Conservation (phyloP, 2,329 filamentous ascomycete species). For the Ophiostoma perfectum region DNA sequence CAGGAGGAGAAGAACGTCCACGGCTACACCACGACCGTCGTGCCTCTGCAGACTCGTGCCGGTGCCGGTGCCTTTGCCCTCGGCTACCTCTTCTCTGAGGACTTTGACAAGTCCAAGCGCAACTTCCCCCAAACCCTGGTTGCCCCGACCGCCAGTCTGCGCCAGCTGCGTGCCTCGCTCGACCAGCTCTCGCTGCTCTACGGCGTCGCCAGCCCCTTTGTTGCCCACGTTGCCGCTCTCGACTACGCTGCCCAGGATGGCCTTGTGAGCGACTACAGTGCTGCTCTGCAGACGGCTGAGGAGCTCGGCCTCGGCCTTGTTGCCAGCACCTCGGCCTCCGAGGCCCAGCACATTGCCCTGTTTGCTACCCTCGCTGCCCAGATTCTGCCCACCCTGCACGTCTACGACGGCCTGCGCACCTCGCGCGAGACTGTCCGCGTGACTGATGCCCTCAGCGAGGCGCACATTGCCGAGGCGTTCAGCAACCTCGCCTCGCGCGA, state of each 20-base stretch:
- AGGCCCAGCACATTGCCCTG: slow-evolving; percentile 85
- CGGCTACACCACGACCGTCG: slow-evolving; percentile 71
- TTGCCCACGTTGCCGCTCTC: slow-evolving; percentile 84
- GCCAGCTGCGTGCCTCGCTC: slow-evolving; percentile 72
- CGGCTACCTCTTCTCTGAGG: slow-evolving; percentile 95
- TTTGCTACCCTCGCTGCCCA: slow-evolving; percentile 66
- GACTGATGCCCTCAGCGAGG: slow-evolving; percentile 63
- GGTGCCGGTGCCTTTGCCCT: slow-evolving; percentile 88
- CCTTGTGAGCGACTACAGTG: slow-evolving; percentile 81
- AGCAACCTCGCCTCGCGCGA: slow-evolving; percentile 43
- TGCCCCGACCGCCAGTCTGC: slow-evolving; percentile 76
- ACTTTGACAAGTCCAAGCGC: slow-evolving; percentile 88
- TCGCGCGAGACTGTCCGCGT: slow-evolving; percentile 67
- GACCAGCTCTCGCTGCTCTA: slow-evolving; percentile 92
- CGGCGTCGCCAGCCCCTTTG: slow-evolving; percentile 84
- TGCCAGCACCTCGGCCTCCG: slow-evolving; percentile 77
- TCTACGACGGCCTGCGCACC: slow-evolving; percentile 71
- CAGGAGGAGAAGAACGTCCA: slow-evolving; percentile 71
- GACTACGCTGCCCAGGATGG: slow-evolving; percentile 69
- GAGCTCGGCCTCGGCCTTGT: slow-evolving; percentile 85
- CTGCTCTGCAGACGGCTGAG: slow-evolving; percentile 73
- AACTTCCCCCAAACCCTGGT: slow-evolving; percentile 87
- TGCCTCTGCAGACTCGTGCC: slow-evolving; percentile 77
- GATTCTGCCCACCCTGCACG: slow-evolving; percentile 70
- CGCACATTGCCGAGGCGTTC: slow-evolving; percentile 60